Conservation (phyloP, 805 yeast species). For the Nakazawaea wyomingensis region DNA sequence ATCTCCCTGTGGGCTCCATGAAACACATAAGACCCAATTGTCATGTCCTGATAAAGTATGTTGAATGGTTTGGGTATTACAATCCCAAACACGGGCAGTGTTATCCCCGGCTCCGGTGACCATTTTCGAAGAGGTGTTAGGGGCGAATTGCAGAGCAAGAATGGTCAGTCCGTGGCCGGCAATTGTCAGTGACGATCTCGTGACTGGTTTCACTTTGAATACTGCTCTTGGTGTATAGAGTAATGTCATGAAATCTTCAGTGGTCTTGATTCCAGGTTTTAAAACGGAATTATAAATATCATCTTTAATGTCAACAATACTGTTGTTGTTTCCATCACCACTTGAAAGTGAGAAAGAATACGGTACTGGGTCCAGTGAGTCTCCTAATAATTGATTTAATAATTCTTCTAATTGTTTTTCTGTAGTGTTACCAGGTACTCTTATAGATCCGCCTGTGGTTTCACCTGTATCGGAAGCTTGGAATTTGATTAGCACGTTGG, state of each 20-base stretch:
- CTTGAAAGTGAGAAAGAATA: slow-evolving; percentile 72
- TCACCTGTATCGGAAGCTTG: slow-evolving; percentile 94
- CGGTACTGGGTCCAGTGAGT: slow-evolving; percentile 80
- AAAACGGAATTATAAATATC: slow-evolving; percentile 76
- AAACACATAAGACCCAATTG: slow-evolving; percentile 90
- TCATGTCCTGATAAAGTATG: slow-evolving; percentile 77
- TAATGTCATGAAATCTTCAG: slow-evolving; percentile 89
- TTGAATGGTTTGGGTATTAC: slow-evolving; percentile 88
- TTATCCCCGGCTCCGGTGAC: slow-evolving; percentile 96
- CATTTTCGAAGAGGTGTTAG: slow-evolving; percentile 76
- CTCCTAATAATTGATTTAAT: slow-evolving; percentile 70
- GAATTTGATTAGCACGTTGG: slow-evolving; percentile 82
- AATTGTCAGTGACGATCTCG: slow-evolving; percentile 87
- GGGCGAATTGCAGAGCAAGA: slow-evolving; percentile 89
- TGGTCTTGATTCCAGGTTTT: slow-evolving; percentile 80
- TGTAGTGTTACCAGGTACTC: slow-evolving; percentile 87
- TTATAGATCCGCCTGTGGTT: slow-evolving; percentile 70
- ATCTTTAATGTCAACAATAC: slow-evolving; percentile 67
- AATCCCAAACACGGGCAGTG: slow-evolving; percentile 96
- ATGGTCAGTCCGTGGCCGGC: slow-evolving; percentile 96
- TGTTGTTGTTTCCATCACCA: slow-evolving; percentile 33
- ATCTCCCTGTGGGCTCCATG: slow-evolving; percentile 90
- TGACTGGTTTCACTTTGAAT: slow-evolving; percentile 86
- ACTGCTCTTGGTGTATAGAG: slow-evolving; percentile 94
- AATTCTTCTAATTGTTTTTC: slow-evolving; percentile 86